Conservation (phyloP, 179 eudicot species). For the Patellifolia procumbens region DNA sequence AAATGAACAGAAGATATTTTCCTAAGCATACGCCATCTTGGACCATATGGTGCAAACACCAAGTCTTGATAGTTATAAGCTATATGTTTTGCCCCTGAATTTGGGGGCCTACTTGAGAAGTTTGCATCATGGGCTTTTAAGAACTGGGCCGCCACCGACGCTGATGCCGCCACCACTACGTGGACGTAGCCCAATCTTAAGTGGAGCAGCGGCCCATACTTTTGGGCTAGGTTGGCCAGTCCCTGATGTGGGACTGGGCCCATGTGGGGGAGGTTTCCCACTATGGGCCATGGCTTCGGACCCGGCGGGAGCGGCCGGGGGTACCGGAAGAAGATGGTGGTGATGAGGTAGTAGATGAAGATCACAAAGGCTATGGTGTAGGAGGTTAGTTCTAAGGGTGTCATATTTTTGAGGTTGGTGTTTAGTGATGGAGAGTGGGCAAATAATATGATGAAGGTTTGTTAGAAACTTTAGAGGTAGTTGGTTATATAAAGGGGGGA, state of each 20-base stretch:
- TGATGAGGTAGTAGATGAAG: slow-evolving; percentile 35
- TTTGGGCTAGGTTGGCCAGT: slow-evolving; percentile 60
- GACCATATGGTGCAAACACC: slow-evolving; percentile 89
- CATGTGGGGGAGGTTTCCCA: slow-evolving; percentile 86
- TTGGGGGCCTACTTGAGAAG: slow-evolving; percentile 83
- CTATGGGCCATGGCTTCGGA: slow-evolving; percentile 80
- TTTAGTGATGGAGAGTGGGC: background rate
- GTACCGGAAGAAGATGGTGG: slow-evolving; percentile 17
- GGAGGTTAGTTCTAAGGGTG: slow-evolving; percentile 36
- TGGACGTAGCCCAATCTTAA: slow-evolving; percentile 67
- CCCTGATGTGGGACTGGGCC: slow-evolving; percentile 82
- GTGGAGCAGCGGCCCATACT: slow-evolving; percentile 75
- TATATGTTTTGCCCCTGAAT: slow-evolving; percentile 80
- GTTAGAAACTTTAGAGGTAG: no score
- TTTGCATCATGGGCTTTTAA: slow-evolving; percentile 68
- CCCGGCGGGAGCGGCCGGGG: slow-evolving; percentile 70
- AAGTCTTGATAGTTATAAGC: slow-evolving; percentile 89
- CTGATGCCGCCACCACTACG: slow-evolving; percentile 88
- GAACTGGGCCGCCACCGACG: slow-evolving; percentile 67
- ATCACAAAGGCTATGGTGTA: slow-evolving; percentile 36
- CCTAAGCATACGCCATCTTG: slow-evolving; percentile 79
- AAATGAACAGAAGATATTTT: slow-evolving; percentile 78
- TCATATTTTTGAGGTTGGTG: slow-evolving; percentile 20
- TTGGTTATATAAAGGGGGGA: no score
- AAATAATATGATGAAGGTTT: background rate